phyloP scores from a whole-genome alignment of 2,329 filamentous ascomycete species.

The Xylogone sp. region DNA sequence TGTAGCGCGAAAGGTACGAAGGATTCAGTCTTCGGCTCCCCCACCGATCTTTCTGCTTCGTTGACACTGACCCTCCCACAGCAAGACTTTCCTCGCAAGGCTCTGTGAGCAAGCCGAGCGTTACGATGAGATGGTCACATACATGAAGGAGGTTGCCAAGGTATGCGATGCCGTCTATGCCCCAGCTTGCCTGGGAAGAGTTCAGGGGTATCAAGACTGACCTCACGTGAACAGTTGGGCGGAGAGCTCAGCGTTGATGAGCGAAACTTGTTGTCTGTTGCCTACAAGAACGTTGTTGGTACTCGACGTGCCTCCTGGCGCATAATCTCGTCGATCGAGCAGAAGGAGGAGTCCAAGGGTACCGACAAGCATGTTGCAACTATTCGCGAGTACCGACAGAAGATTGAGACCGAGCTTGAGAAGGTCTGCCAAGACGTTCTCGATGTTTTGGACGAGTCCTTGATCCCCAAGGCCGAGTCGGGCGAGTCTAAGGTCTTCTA shows the following conservation, averaged over 20 bases:
- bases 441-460: constrained; percentile 84
- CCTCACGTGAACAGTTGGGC: constrained; percentile 42
- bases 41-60: constrained; percentile 5
- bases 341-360: constrained; percentile 99
- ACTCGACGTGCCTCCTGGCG: constrained; percentile 98
- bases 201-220: constrained; percentile 14
- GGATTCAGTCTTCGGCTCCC: constrained; percentile 2
- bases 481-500: constrained; percentile 99
- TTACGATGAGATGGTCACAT: constrained; percentile 99
- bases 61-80: constrained; percentile 37
- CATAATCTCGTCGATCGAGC: constrained; percentile 99
- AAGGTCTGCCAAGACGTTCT: constrained; percentile 98
- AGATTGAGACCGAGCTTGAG: constrained; percentile 97
- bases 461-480: constrained; percentile 93
- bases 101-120: constrained; percentile 99
- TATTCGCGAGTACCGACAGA: constrained; percentile 96
- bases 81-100: constrained; percentile 99
- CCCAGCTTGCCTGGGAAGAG: background rate
- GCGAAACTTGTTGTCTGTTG: constrained; percentile 96
- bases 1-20: constrained; percentile 31
- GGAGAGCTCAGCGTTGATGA: constrained; percentile 89
- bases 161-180: constrained; percentile 38
- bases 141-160: constrained; percentile 99
- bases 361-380: constrained; percentile 89
- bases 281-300: constrained; percentile 99